Evolutionary conservation across 768 basidiomycete species (phyloP), one percentile per base, ranked within the genome.

Genomic region (Termitomyces eurrhizus): DNA sequence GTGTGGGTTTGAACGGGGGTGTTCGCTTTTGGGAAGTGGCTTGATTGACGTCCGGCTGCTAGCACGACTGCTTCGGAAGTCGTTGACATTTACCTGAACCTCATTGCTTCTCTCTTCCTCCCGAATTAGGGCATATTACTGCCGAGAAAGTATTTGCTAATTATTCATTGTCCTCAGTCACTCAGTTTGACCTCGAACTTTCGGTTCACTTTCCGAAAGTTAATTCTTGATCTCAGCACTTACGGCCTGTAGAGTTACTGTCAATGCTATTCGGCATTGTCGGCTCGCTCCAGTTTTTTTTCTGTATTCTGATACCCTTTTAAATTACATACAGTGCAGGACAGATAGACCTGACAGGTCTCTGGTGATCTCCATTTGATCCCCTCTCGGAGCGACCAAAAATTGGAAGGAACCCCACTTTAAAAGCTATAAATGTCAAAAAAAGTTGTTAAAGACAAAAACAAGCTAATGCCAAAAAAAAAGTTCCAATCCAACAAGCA

Each of bases 1-100:
- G 35, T 52, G 33, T 44, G 41, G 39, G n/a, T 42, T 39, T 37
- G 16, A 35, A 35, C 14, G 41, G 41, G 32, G 32, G 39, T 24
- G 50, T 39, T 37, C 16, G 54, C 48, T 67, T 70, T 80, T 72
- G 78, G 81, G 78, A 77, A 84, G 83, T 68, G 64, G 83, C 45
- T 72, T 83, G 84, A 86, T 79, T 75, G 78, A 79, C 69, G 81
- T 82, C 85, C 84, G 84, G 85, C 78, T 76, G 33, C 42, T 49
- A 32, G 36, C 35, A 26, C 37, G n/a, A 54, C 42, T 57, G 1
- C 41, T 32, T 29, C 39, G 42, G 41, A 26, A n/a, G 36, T 35
- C 9, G 51, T 50, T 44, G 51, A 52, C 52, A 39, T 32, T 50
- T 59, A 21, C 35, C 63, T 64, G 60, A 62, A 21, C 13, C 41